Base-by-base conservation (phyloP, 2,329 filamentous ascomycete genomes). In the Sclerotiophoma versabilis region DNA sequence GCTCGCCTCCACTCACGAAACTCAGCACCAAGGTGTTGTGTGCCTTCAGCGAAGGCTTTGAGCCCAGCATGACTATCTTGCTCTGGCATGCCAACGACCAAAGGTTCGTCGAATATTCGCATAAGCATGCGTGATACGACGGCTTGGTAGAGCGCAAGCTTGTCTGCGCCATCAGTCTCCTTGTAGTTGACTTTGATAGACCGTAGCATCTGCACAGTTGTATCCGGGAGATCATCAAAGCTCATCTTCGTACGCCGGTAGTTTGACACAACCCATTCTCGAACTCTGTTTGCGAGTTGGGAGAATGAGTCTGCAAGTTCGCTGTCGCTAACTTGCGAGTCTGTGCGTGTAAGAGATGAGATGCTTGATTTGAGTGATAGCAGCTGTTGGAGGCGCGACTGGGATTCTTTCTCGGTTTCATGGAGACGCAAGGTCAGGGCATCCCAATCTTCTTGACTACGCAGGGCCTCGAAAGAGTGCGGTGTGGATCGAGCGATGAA, bases 241-340 rank as follows among this genome's bases (percentile, higher is more conserved):
- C 62, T 51, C 45, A 88, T 74, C 74, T 82, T 88, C 11, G 83
- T 80, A 58, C 83, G 84, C 45, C 88, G 81, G 60, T 89, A 91
- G 68, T 89, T 84, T 22, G 84, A 82, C 63, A 91, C 86, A 3
- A 88, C 84, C 88, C 88, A 92, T 64, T 91, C 90, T 75, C 91
- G 87, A 62, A 90, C 74, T 20, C 87, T 84, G 64, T 90, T 88
- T 17, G 84, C 84, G 39, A 91, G 71, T 52, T 82, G 80, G 43
- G 81, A 79, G 78, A 89, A 84, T 9, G 81, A 79, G 44, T 88
- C 84, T 2, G 79, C 83, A 67, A 91, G 83, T 10, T 86, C 84
- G 71, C 88, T 86, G 65, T 92, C 89, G 57, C 85, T 87, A 38
- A 78, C 73, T 57, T 87, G 84, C 19, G 83, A 83, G 25, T 85